Evolutionary conservation across 192 early-diverging fungal species (phyloP), one percentile per base, ranked within the genome.

Genomic region (Dimargaris xerosporica): DNA sequence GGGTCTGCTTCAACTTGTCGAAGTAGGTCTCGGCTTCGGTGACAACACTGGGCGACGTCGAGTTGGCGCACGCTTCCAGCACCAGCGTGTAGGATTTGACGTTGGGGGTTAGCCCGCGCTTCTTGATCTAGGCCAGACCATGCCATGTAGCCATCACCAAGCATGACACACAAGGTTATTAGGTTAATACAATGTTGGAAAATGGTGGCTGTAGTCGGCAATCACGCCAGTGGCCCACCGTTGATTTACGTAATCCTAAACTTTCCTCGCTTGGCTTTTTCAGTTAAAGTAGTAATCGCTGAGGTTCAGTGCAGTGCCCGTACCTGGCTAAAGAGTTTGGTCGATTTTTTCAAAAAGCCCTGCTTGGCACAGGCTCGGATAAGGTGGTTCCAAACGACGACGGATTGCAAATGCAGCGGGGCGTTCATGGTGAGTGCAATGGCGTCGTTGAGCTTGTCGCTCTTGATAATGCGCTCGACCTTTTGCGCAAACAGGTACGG

Each of bases 341-440:
- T 21, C 50, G 50, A 21, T 52, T 28, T 21, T 26, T 52, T 52
- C n/a, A 52, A 26, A 21, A 21, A 21, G 19, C 50, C 50, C 15
- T 28, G 50, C n/a, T 52, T 28, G 10, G 28, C 50, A n/a, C 50
- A 52, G 50, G 50, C 50, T 19, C 28, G 50, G 50, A 52, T 52
- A 21, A 52, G 28, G 28, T 52, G 50, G 50, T 52, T 52, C 50
- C 50, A 52, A 26, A 52, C 19, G 23, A 52, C 50, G 9, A 52
- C 50, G 19, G 50, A 26, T 21, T 52, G 50, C 28, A 52, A 52
- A 52, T 19, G 50, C 50, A 11, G 19, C 0, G 50, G 50, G 13
- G 50, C 50, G n/a, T 52, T 52, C 50, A 52, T 52, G 21, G 28
- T 28, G 50, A 52, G 50, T 10, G 50, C 50, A 52, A 52, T 52